Percentiles rank a stretch among this genome's conserved stretches.
These are phyloP conservation scores for Vicia sativa DNA, from an alignment of 306 rosid genomes.

Conservation along the genomic window DNA sequence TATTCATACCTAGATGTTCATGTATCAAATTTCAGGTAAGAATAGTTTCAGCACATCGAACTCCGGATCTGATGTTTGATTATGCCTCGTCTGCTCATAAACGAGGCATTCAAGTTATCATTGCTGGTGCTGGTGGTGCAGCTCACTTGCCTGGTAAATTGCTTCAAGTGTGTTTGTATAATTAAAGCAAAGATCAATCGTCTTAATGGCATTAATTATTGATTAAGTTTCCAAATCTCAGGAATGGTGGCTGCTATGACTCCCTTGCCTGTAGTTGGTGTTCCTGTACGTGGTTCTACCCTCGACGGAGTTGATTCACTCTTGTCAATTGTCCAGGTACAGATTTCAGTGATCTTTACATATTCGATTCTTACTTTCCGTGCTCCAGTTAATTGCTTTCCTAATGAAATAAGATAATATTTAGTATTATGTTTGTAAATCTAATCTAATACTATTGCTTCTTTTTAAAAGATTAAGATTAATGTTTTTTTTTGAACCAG, in stretches of 20 bases:
- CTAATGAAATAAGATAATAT: neutral
- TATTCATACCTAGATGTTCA: neutral
- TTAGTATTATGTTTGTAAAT: neutral
- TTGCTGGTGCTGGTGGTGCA: conserved; percentile 96
- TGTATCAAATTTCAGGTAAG: conserved; percentile 56
- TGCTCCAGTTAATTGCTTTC: conserved; percentile 13
- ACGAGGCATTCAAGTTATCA: conserved; percentile 78
- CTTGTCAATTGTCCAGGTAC: conserved; percentile 87
- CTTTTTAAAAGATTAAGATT: neutral
- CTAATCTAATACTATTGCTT: neutral
- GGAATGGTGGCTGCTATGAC: conserved; percentile 95
- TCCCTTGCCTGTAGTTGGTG: conserved; percentile 82
- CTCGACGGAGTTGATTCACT: conserved; percentile 87
- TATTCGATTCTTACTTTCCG: conserved; percentile 9
- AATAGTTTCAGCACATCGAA: conserved; percentile 90
- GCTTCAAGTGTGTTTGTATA: conserved; percentile 11
- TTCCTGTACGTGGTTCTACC: conserved; percentile 84
- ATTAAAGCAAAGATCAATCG: neutral
- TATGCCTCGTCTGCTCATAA: conserved; percentile 70
- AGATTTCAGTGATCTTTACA: conserved; percentile 9
- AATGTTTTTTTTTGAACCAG: no score
- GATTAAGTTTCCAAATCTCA: conserved; percentile 39
- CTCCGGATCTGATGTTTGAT: conserved; percentile 78
- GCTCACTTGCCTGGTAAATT: conserved; percentile 87
- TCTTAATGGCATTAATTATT: conserved; percentile 27